Base-by-base conservation (phyloP, 352 stramenopile genomes). In the Pythium guiyangense region DNA sequence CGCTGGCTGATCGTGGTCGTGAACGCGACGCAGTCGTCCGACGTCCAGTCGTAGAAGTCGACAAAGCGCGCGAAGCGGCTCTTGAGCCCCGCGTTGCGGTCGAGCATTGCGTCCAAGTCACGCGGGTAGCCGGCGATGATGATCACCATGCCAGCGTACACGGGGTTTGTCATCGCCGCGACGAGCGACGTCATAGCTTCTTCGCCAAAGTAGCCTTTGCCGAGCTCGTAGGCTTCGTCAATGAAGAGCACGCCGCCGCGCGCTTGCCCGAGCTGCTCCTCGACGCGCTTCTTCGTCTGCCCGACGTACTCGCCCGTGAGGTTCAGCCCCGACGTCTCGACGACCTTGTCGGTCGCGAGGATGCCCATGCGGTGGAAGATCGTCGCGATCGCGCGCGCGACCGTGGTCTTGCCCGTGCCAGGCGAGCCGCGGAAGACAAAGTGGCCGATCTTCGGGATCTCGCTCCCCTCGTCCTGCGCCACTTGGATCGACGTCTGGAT, bases 361-460 rank as follows among this genome's bases (percentile, higher is more conserved):
- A 98, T 74, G 15, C 88, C 92, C 66, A 99, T 87, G 18, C 89
- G 75, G 62, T 98, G 89, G 47, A 98, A 90, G 52, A 98, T 95
- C 58, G 97, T 86, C 3, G 90, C 95, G 66, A 99, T 90, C 6
- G 89, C 74, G 20, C 91, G 78, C 12, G 94, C 94, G 1, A 99
- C 91, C 2, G 80, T 94, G 2, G 84, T 97, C 65, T 97, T 97
- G 17, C 89, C 87, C 0, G 86, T 97, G 1, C 90, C 90, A 8
- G 90, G 86, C 4, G 77, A 85, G 1, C 90, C 90, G n/a, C 77
- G 87, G 53, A 98, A 97, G 11, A 92, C 67, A 67, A 96, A 91
- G 62, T 97, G 79, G 3, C 79, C 83, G 34, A 90, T 75, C 50
- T 83, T 59, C 2, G 83, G 78, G 15, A 79, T 46, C 15, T 65